phyloP scores from a whole-genome alignment of 306 rosid species.

The Dryas octopetala region DNA sequence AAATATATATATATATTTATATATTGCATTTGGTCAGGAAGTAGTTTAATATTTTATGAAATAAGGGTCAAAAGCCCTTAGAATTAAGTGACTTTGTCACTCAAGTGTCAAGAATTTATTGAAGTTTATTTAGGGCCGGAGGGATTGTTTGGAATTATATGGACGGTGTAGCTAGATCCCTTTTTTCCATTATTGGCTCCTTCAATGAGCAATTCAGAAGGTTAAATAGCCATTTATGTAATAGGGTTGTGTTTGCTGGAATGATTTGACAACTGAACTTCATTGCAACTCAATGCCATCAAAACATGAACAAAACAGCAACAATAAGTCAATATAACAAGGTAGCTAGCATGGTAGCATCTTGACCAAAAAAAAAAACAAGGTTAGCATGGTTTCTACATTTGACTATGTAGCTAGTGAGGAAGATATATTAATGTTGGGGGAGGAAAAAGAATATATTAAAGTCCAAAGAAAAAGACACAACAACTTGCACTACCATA shows the following conservation, averaged over 20 bases:
- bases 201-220: background rate
- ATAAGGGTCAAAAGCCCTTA: background rate
- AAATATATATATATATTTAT: background rate
- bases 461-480: background rate
- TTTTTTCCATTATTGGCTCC: background rate
- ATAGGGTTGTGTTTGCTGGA: background rate
- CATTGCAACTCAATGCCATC: background rate
- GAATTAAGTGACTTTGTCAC: background rate
- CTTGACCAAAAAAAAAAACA: no score
- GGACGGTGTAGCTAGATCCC: constrained; percentile 1
- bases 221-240: background rate
- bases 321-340: no score
- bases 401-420: background rate
- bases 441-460: background rate
- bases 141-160: background rate
- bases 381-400: background rate
- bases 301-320: background rate
- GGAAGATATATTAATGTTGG: background rate
- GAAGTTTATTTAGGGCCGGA: background rate
- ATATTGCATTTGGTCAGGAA: background rate
- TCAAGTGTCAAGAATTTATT: background rate
- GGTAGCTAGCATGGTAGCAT: no score
- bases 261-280: background rate
- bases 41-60: background rate
- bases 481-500: background rate